phyloP scores from a whole-genome alignment of 202 grass and related monocot genomes.

The Panicum hallii region DNA sequence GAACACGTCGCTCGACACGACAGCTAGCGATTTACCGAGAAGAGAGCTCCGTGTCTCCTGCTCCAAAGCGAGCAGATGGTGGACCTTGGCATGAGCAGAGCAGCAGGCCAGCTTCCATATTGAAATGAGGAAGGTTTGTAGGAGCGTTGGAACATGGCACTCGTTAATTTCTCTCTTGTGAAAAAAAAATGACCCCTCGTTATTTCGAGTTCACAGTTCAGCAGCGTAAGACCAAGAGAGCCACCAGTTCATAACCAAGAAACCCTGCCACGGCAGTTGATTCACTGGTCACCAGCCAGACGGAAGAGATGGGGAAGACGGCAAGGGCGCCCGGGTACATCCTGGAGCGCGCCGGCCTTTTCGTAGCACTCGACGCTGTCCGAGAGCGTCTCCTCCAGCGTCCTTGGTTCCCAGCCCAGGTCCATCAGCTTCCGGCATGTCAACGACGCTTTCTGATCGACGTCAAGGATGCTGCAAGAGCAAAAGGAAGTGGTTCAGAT shows the following conservation, averaged over 20 bases:
- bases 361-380: conserved; percentile 45
- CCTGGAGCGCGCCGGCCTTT: conserved; percentile 30
- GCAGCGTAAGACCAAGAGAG: not conserved
- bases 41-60: too few relatives aligned
- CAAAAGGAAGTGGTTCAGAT: conserved; percentile 1
- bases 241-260: not conserved
- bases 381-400: conserved; percentile 34
- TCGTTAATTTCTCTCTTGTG: not conserved
- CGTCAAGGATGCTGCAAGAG: conserved; percentile 50
- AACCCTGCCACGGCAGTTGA: not conserved
- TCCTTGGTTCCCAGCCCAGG: conserved; percentile 50
- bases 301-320: conserved; percentile 51
- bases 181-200: not conserved
- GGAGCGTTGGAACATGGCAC: not conserved
- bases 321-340: conserved; percentile 2
- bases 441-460: conserved; percentile 13
- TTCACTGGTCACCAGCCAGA: conserved; percentile 43
- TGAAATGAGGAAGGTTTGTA: too few relatives aligned
- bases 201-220: not conserved
- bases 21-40: too few relatives aligned
- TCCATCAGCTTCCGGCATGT: conserved; percentile 44
- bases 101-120: too few relatives aligned
- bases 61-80: not conserved
- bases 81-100: too few relatives aligned
- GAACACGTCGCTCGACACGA: not conserved